These are phyloP conservation scores for Erigeron philadelphicus DNA, from an alignment of 140 eudicot genomes.

Conservation along the genomic window DNA sequence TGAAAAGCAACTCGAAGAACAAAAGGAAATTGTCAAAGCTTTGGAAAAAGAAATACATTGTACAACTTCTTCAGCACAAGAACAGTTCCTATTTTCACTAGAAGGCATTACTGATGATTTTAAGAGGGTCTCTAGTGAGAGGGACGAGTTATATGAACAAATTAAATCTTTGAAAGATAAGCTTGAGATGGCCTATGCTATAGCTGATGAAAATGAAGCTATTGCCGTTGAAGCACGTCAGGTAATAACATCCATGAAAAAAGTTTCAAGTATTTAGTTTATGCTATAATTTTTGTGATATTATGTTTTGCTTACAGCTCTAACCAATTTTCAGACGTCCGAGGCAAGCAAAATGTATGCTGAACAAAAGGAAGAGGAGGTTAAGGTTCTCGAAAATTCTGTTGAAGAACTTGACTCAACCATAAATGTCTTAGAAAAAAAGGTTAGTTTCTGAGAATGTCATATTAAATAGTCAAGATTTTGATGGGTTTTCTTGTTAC, in stretches of 20 bases:
- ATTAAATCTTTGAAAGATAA: constrained; percentile 50
- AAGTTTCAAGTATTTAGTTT: constrained; percentile 3
- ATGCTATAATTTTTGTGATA: not conserved
- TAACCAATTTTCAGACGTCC: constrained; percentile 49
- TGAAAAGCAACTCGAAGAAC: constrained; percentile 64
- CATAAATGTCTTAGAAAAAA: constrained; percentile 68
- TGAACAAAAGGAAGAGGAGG: constrained; percentile 91
- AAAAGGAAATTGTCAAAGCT: constrained; percentile 50
- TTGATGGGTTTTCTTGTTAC: not conserved
- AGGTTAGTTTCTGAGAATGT: constrained; percentile 41
- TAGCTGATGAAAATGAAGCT: constrained; percentile 92
- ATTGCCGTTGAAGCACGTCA: constrained; percentile 80
- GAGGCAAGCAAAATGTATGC: constrained; percentile 73
- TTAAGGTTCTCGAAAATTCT: constrained; percentile 72
- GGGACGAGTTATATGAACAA: constrained; percentile 59
- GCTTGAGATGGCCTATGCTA: constrained; percentile 59
- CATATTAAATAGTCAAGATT: constrained; percentile 4
- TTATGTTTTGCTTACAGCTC: constrained; percentile 14
- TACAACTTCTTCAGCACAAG: constrained; percentile 42
- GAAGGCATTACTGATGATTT: constrained; percentile 57
- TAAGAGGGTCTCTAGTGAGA: constrained; percentile 48
- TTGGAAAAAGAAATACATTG: constrained; percentile 65
- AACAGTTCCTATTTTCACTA: constrained; percentile 41
- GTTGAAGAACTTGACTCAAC: constrained; percentile 85
- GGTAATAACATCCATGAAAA: constrained; percentile 34